These are phyloP conservation scores for Nemania bipapillata DNA, from an alignment of 2,329 filamentous ascomycete species.

Conservation along the genomic window DNA sequence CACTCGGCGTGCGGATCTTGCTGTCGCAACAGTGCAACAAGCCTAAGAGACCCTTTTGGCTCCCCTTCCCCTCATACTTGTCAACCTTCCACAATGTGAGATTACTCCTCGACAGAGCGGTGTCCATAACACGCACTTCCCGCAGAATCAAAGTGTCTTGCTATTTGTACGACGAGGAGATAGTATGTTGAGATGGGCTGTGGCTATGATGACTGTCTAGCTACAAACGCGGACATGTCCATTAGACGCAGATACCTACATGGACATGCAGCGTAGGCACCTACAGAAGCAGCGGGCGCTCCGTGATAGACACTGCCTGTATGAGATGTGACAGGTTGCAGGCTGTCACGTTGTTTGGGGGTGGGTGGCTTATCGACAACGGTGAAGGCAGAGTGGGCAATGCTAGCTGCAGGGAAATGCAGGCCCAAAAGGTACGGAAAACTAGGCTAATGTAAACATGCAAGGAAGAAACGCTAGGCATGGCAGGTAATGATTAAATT, in stretches of 20 bases:
- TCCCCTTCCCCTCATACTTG: slow-evolving; percentile 8
- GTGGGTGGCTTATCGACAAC: neutral
- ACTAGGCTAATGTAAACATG: neutral
- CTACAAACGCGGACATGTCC: slow-evolving; percentile 20
- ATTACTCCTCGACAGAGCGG: slow-evolving; percentile 42
- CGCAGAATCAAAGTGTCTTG: slow-evolving; percentile 42
- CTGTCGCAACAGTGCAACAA: slow-evolving; percentile 6
- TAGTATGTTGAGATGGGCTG: slow-evolving; percentile 33
- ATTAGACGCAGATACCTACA: slow-evolving; percentile 27
- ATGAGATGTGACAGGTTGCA: slow-evolving; percentile 17
- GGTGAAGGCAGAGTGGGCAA: too few species aligned
- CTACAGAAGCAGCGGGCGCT: slow-evolving; percentile 12
- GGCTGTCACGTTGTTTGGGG: neutral
- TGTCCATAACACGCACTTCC: slow-evolving; percentile 30
- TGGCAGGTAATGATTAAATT: neutral
- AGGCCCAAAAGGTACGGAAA: too few species aligned
- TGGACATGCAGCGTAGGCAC: slow-evolving; percentile 19
- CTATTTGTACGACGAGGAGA: slow-evolving; percentile 48
- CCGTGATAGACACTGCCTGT: slow-evolving; percentile 3
- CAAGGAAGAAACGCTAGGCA: neutral
- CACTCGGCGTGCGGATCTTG: neutral
- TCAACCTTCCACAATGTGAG: slow-evolving; percentile 36
- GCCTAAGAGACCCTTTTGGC: neutral
- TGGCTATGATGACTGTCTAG: slow-evolving; percentile 21
- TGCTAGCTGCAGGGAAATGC: too few species aligned